Evolutionary conservation across 768 basidiomycete species (phyloP).

Genomic region (Termitomyces heimii): DNA sequence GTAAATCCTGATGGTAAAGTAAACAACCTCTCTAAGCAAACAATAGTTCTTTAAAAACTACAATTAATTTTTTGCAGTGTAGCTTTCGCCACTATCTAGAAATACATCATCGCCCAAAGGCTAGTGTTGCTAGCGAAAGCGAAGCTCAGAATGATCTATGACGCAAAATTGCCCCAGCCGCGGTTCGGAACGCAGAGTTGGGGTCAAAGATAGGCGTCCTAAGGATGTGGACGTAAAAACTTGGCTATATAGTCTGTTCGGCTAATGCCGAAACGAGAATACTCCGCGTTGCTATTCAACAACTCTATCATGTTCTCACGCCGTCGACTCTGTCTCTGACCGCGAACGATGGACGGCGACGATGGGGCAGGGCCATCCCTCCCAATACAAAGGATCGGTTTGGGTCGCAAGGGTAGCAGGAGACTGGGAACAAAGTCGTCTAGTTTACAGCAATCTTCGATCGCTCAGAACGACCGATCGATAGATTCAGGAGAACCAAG

Average conservation of each 20-base stretch:
- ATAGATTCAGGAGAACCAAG: slow-evolving; percentile 3
- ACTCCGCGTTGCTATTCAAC: slow-evolving; percentile 2
- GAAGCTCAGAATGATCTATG: slow-evolving; percentile 50
- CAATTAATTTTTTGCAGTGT: slow-evolving; percentile 23
- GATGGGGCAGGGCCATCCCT: background rate
- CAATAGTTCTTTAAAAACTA: too few species aligned
- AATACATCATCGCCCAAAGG: slow-evolving; percentile 57
- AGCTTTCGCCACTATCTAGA: slow-evolving; percentile 73
- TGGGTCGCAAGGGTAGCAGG: background rate
- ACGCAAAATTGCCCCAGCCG: slow-evolving; percentile 29
- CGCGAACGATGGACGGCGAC: background rate
- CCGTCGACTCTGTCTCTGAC: background rate
- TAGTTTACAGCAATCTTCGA: background rate
- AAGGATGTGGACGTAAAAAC: background rate
- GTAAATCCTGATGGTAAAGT: too few species aligned
- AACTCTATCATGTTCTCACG: background rate
- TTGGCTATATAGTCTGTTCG: background rate
- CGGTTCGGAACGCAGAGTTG: slow-evolving; percentile 20
- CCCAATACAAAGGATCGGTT: background rate
- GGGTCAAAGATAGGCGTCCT: slow-evolving; percentile 16
- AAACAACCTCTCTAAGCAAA: too few species aligned
- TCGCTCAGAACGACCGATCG: slow-evolving; percentile 3
- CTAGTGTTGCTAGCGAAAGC: slow-evolving; percentile 76
- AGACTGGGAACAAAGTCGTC: background rate
- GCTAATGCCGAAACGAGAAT: slow-evolving; percentile 7